These are phyloP conservation scores for Epichloe elymi DNA, from an alignment of 2,329 filamentous ascomycete genomes.

Conservation along the genomic window DNA sequence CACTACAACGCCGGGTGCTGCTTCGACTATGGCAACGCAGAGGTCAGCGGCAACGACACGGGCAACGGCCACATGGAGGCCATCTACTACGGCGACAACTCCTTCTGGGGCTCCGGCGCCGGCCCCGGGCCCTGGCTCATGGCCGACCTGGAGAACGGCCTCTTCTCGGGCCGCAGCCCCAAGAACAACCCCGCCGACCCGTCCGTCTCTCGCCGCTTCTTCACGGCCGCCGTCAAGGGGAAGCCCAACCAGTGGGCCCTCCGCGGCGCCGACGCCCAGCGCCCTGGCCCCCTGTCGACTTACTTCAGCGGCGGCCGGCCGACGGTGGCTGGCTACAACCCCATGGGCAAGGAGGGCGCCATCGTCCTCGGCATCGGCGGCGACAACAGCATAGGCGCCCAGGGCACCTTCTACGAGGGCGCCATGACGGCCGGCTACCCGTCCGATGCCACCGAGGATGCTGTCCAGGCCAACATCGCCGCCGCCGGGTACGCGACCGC, in stretches of 20 bases:
- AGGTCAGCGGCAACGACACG: conserved; percentile 36
- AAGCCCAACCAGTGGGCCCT: conserved; percentile 43
- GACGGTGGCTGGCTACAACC: conserved; percentile 29
- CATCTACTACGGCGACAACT: conserved; percentile 47
- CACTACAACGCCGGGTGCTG: conserved; percentile 46
- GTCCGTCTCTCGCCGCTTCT: conserved; percentile 39
- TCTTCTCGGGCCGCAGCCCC: conserved; percentile 42
- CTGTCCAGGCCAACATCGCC: conserved; percentile 47
- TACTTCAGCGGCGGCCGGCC: conserved; percentile 47
- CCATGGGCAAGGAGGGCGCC: conserved; percentile 51
- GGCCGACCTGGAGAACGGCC: conserved; percentile 54
- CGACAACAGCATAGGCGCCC: conserved; percentile 45
- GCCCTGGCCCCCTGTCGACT: conserved; percentile 39
- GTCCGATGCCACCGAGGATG: conserved; percentile 42
- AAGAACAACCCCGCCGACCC: conserved; percentile 38
- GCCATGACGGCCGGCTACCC: conserved; percentile 52
- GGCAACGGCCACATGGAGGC: conserved; percentile 57
- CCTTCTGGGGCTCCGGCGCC: conserved; percentile 40
- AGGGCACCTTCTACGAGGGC: conserved; percentile 54
- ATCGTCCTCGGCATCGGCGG: conserved; percentile 61
- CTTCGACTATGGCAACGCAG: conserved; percentile 46
- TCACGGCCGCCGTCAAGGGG: conserved; percentile 43
- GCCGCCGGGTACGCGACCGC: conserved; percentile 7
- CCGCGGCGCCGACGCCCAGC: conserved; percentile 40
- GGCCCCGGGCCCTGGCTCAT: conserved; percentile 54